phyloP scores from a whole-genome alignment of 495 filamentous ascomycete genomes.

The Aspergillus diversus region DNA sequence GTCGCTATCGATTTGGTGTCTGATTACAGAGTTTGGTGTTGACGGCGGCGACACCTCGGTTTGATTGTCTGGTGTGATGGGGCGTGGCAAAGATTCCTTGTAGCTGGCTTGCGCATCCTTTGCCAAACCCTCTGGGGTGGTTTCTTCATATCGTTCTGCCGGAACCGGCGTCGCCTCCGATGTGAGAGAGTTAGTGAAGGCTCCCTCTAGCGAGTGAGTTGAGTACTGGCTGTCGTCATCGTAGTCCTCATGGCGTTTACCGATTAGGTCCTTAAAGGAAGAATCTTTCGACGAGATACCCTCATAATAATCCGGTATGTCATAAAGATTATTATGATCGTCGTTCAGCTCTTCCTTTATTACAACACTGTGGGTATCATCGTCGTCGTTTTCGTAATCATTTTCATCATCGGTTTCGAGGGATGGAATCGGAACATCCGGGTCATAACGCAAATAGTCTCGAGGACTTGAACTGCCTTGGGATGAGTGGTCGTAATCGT shows the following conservation, averaged over 20 bases:
- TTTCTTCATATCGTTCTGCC: slow-evolving; percentile 3
- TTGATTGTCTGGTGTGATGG: slow-evolving; percentile 65
- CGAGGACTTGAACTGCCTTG: slow-evolving; percentile 58
- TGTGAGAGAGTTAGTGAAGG: slow-evolving; percentile 7
- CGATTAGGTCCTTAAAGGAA: slow-evolving; percentile 46
- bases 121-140: neutral
- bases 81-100: slow-evolving; percentile 56
- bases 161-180: slow-evolving; percentile 26
- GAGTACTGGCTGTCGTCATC: slow-evolving; percentile 58
- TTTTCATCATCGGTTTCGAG: slow-evolving; percentile 62
- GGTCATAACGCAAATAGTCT: slow-evolving; percentile 66
- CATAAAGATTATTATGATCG: slow-evolving; percentile 67
- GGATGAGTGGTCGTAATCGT: slow-evolving; percentile 67
- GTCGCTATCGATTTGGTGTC: slow-evolving; percentile 62
- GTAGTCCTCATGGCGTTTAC: slow-evolving; percentile 33
- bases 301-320: slow-evolving; percentile 62
- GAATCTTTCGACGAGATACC: slow-evolving; percentile 52
- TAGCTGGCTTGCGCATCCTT: neutral
- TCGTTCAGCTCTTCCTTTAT: slow-evolving; percentile 64
- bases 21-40: slow-evolving; percentile 93
- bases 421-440: slow-evolving; percentile 83
- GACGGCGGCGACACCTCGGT: slow-evolving; percentile 62
- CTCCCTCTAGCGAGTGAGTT: slow-evolving; percentile 39
- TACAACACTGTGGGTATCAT: slow-evolving; percentile 62
- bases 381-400: slow-evolving; percentile 61